Evolutionary conservation across 805 yeast species (phyloP), one percentile per base, ranked within the genome.

Genomic region (Kodamaea nitidulidarum): DNA sequence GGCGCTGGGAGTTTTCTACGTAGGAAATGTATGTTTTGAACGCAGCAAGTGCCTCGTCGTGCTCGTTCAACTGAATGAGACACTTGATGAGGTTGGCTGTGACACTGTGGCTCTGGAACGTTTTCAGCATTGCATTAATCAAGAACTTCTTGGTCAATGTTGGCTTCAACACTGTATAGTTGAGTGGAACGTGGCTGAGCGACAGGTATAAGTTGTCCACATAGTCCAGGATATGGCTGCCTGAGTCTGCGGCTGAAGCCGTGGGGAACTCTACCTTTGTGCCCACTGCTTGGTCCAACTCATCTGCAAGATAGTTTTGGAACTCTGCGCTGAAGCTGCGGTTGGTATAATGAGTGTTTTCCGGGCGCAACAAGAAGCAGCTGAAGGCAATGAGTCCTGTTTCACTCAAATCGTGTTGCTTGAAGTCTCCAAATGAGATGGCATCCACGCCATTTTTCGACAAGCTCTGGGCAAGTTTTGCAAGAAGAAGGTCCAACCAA

Each of bases 21-120:
- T 69, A 69, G 15, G 50, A 44, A 6, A 54, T 47, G 42, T 58
- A 68, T 1, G 73, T 66, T 24, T 59, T 60, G 40, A 67, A 60
- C 0, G 71, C 71, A 7, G 70, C 70, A 37, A 62, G 52, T 1
- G 73, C 74, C 44, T 69, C 73, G 41, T 69, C 74, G 42, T 55
- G 63, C 41, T 68, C 71, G 7, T 54, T 47, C 35, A 57, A 46
- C 12, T 62, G 64, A 14, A 67, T 45, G 32, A 67, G 53, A 1
- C 60, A 49, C 32, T 56, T 50, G 18, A 68, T 58, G 31, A 60
- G 54, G 38, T 56, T 56, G 8, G 56, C 46, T 17, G 67, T 51
- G n/a, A 68, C 59, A 2, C 50, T 41, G 37, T 59, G 61, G 46
- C 66, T 63, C 41, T 67, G 73, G 44, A 60, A 69, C 1, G 72